A percentile compares a stretch with the other conserved stretches of the same genome.
Evolutionary conservation across 768 basidiomycete species (phyloP).

Genomic region (Chalciporus chontae): DNA sequence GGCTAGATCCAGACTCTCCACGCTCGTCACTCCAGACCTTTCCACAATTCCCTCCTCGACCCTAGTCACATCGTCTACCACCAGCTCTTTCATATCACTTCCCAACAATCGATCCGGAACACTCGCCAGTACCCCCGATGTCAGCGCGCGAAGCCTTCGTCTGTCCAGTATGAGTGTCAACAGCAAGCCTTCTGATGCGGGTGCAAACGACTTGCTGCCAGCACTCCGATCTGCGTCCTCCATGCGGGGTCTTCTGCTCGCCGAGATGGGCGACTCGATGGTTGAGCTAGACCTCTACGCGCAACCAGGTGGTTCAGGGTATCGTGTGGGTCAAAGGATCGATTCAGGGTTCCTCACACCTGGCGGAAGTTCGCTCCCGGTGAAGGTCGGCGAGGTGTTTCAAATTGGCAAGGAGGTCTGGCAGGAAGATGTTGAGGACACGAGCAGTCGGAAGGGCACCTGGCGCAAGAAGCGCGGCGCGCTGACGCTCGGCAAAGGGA

Average conservation of each 20-base stretch:
- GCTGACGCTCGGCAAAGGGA: conserved; percentile 4
- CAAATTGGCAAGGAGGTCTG: conserved; percentile 22
- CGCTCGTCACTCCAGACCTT: conserved; percentile 19
- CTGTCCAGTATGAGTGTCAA: conserved; percentile 2
- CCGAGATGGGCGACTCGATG: conserved; percentile 46
- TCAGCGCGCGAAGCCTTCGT: conserved; percentile 7
- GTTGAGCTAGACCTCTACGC: conserved; percentile 40
- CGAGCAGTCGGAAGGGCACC: conserved; percentile 7
- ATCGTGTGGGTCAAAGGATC: conserved; percentile 41
- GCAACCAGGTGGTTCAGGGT: conserved; percentile 34
- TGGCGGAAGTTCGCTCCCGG: conserved; percentile 22
- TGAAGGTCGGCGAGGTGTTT: conserved; percentile 7
- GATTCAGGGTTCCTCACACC: conserved; percentile 31
- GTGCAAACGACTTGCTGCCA: conserved; percentile 18
- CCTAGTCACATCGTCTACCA: conserved; percentile 20
- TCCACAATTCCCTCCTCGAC: conserved; percentile 28
- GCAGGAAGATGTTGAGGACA: conserved; percentile 13
- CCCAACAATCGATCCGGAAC: conserved; percentile 13
- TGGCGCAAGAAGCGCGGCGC: conserved; percentile 14
- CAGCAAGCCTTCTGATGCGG: conserved; percentile 2
- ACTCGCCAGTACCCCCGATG: conserved; percentile 17
- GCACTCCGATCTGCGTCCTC: conserved; percentile 34
- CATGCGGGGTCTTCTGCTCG: conserved; percentile 47
- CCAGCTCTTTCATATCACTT: conserved; percentile 24
- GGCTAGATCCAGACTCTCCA: conserved; percentile 9